Conservation (phyloP, 805 yeast genomes). For the Lipomyces chichibuensis region DNA sequence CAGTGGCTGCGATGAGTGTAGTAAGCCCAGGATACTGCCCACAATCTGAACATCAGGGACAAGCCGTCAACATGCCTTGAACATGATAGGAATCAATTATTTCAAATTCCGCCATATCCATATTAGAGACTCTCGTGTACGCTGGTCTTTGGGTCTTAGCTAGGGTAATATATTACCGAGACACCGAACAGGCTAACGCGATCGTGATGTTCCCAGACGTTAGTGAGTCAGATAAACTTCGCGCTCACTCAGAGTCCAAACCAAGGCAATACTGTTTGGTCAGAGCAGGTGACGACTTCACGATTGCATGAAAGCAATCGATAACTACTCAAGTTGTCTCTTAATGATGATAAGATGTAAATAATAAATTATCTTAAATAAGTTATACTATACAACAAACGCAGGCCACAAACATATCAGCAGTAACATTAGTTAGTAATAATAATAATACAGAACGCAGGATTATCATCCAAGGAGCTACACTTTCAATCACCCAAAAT, state of each 20-base stretch:
- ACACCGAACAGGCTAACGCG: background rate
- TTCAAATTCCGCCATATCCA: slow-evolving; percentile 11
- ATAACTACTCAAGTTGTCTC: too few relatives aligned
- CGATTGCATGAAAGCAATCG: too few relatives aligned
- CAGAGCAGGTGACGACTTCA: too few relatives aligned
- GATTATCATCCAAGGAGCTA: background rate
- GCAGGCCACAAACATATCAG: background rate
- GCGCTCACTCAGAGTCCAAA: too few relatives aligned
- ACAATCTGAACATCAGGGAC: background rate
- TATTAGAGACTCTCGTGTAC: background rate
- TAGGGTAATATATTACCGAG: background rate
- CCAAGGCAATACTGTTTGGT: too few relatives aligned
- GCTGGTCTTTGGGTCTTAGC: background rate
- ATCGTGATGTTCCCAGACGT: background rate
- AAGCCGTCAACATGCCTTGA: slow-evolving; percentile 17
- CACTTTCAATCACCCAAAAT: background rate
- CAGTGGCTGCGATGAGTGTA: background rate
- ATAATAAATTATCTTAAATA: background rate
- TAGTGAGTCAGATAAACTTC: too few relatives aligned
- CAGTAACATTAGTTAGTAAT: too few relatives aligned
- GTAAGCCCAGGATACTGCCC: background rate
- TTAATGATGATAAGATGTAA: too few relatives aligned
- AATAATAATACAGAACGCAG: background rate
- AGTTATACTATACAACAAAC: background rate
- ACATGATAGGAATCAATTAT: slow-evolving; percentile 25